Conservation (phyloP, 2,329 filamentous ascomycete species). For the Talaromyces sp. region DNA sequence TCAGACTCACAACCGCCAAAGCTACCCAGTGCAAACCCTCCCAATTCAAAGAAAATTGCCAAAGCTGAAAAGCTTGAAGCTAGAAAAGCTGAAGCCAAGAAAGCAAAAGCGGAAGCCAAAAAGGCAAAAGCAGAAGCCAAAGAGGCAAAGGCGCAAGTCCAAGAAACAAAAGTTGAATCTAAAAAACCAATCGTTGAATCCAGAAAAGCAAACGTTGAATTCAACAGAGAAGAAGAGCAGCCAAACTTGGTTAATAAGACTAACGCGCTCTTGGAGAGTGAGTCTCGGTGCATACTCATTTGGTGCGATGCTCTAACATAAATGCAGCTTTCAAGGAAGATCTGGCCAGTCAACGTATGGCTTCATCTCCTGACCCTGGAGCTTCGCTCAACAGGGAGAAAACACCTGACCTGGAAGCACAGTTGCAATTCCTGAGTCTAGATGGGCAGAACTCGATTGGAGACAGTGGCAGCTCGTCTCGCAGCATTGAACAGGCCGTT, state of each 20-base stretch:
- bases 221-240: neutral
- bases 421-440: slow-evolving; percentile 12
- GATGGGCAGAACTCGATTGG: neutral
- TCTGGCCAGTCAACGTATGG: slow-evolving; percentile 6
- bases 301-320: neutral
- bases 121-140: neutral
- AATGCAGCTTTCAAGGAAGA: slow-evolving; percentile 12
- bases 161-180: neutral
- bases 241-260: slow-evolving; percentile 9
- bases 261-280: slow-evolving; percentile 13
- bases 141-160: neutral
- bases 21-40: neutral
- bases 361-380: neutral
- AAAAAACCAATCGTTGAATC: neutral
- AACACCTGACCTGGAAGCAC: slow-evolving; percentile 9
- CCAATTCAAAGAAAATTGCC: neutral
- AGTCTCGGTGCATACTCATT: neutral
- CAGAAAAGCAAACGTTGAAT: neutral
- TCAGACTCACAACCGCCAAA: neutral
- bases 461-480: neutral
- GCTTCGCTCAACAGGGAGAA: neutral
- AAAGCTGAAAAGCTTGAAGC: neutral
- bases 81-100: neutral
- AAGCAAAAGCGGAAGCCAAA: neutral
- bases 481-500: slow-evolving; percentile 10